Evolutionary conservation across 1,284 basidiomycete genomes (phyloP).

Genomic region (Cystobasidium sp.): DNA sequence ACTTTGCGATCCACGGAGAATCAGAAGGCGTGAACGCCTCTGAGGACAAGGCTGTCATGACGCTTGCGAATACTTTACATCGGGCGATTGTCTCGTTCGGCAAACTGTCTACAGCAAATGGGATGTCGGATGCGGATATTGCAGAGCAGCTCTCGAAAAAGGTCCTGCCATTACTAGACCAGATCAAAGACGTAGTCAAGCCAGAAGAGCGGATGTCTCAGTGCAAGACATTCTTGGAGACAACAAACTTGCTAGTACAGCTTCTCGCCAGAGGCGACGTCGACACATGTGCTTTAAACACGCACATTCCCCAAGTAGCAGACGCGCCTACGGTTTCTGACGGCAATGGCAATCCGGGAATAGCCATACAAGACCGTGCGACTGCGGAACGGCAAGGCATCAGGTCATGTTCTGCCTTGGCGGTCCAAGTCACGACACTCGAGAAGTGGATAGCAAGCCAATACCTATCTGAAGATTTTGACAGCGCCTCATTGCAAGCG

Average conservation of each 20-base stretch:
- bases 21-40: background rate
- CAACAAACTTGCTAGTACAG: constrained; percentile 9
- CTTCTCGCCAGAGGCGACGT: constrained; percentile 10
- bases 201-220: constrained; percentile 1
- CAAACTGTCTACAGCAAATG: constrained; percentile 1
- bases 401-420: background rate
- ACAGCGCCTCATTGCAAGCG: background rate
- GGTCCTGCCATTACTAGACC: constrained; percentile 6
- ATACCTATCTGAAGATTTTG: background rate
- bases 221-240: constrained; percentile 12
- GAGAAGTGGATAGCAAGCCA: constrained; percentile 32
- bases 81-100: constrained; percentile 18
- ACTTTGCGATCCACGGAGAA: constrained; percentile 6
- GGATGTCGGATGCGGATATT: constrained; percentile 14
- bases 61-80: constrained; percentile 7
- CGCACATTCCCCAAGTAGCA: background rate
- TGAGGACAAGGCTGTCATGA: constrained; percentile 21
- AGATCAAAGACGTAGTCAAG: background rate
- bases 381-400: constrained; percentile 15
- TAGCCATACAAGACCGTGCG: background rate
- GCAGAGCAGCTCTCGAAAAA: constrained; percentile 7
- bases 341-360: background rate
- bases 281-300: background rate
- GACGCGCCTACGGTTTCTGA: background rate
- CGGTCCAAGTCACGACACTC: constrained; percentile 1